A percentile compares a stretch with the other conserved stretches of the same genome.
Evolutionary conservation across 2,329 filamentous ascomycete genomes (phyloP).

Genomic region (Epichloe baconii): DNA sequence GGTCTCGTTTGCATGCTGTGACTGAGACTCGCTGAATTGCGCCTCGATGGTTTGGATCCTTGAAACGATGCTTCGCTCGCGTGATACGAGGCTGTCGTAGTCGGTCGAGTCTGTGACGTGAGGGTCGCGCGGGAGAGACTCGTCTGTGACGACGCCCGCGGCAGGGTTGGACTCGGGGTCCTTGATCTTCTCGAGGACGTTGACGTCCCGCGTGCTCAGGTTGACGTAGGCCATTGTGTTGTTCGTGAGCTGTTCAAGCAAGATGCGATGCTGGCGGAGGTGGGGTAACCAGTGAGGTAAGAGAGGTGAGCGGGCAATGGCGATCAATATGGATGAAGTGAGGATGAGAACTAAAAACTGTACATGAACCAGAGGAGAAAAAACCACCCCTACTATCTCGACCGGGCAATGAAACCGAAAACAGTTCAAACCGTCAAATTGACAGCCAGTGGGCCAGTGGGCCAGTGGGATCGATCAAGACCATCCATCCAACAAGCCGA

Average conservation of each 20-base stretch:
- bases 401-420: too few relatives aligned
- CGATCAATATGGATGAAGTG: too few relatives aligned
- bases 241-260: background rate
- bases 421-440: too few relatives aligned
- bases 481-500: too few relatives aligned
- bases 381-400: too few relatives aligned
- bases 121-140: conserved; percentile 42
- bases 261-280: background rate
- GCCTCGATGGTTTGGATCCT: conserved; percentile 42
- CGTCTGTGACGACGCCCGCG: conserved; percentile 39
- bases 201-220: conserved; percentile 45
- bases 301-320: background rate
- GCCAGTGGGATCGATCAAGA: too few relatives aligned
- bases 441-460: too few relatives aligned
- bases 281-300: background rate
- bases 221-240: conserved; percentile 29
- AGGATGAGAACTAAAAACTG: too few relatives aligned
- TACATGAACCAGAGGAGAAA: too few relatives aligned
- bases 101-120: conserved; percentile 35
- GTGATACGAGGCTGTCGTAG: conserved; percentile 37
- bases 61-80: conserved; percentile 40
- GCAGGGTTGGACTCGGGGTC: conserved; percentile 51
- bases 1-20: conserved; percentile 21
- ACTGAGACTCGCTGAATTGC: conserved; percentile 31
- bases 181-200: conserved; percentile 53